Evolutionary conservation across 139 green algal species (phyloP).

Genomic region (Eudorina sp.): DNA sequence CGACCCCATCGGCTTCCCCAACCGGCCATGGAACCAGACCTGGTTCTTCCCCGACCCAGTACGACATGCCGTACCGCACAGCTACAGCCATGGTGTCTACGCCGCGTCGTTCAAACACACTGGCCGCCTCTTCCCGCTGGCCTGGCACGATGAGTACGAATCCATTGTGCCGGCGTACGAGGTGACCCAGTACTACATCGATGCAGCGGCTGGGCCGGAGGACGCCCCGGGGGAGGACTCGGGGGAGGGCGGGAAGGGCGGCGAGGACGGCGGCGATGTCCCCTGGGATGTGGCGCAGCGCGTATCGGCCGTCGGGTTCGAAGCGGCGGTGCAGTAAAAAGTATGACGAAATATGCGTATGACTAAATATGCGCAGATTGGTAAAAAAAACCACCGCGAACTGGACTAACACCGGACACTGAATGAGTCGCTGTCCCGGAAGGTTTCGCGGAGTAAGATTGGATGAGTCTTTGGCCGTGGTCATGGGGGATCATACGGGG

Average conservation of each 20-base stretch:
- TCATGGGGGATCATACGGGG: too few relatives aligned
- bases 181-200: constrained; percentile 27
- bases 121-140: constrained; percentile 51
- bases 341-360: too few relatives aligned
- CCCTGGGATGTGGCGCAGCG: too few relatives aligned
- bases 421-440: too few relatives aligned
- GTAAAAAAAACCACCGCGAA: too few relatives aligned
- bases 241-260: neutral
- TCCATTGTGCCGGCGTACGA: constrained; percentile 3
- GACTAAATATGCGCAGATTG: too few relatives aligned
- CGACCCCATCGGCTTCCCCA: constrained; percentile 31
- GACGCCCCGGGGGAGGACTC: too few relatives aligned
- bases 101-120: constrained; percentile 54
- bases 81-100: constrained; percentile 54
- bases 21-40: constrained; percentile 51
- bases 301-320: too few relatives aligned
- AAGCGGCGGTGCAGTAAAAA: too few relatives aligned
- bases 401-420: too few relatives aligned
- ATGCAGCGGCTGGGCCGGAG: neutral
- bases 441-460: too few relatives aligned
- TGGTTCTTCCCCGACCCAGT: constrained; percentile 67
- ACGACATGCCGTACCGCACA: constrained; percentile 26
- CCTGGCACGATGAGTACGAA: constrained; percentile 45
- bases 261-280: neutral
- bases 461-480: too few relatives aligned